Evolutionary conservation across 192 early-diverging fungal species (phyloP).

Genomic region (Obelidium mucronatum): DNA sequence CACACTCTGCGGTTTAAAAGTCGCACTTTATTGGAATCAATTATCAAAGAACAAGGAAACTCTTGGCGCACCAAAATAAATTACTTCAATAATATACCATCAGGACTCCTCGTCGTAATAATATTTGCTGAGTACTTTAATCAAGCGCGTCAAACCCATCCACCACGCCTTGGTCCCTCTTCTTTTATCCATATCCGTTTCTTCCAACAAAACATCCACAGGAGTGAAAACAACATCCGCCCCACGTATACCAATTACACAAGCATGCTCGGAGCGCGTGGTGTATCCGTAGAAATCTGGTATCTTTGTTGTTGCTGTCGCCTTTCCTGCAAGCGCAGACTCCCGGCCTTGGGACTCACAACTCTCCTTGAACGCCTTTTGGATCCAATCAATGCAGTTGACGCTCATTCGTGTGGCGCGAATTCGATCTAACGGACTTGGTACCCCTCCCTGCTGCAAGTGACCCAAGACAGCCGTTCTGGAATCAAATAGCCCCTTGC

Average conservation of each 20-base stretch:
- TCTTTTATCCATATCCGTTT: conserved; percentile 86
- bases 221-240: conserved; percentile 77
- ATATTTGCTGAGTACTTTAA: conserved; percentile 57
- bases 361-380: conserved; percentile 64
- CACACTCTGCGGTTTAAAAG: no score
- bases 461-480: conserved; percentile 94
- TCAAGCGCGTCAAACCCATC: conserved; percentile 52
- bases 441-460: conserved; percentile 93
- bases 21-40: no score
- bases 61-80: no score
- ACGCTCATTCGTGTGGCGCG: conserved; percentile 88
- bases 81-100: no score
- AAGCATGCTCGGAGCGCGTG: conserved; percentile 62
- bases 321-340: conserved; percentile 5
- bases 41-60: no score
- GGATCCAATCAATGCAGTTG: conserved; percentile 83
- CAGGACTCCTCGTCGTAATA: no score
- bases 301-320: not conserved
- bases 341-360: no score
- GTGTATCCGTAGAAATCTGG: conserved; percentile 49
- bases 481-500: conserved; percentile 87
- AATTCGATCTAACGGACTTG: conserved; percentile 92
- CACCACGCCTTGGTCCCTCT: conserved; percentile 79
- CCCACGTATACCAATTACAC: conserved; percentile 85
- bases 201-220: conserved; percentile 65